These are phyloP conservation scores for Celoporthe dispersa DNA, from an alignment of 2,329 filamentous ascomycete genomes.

Conservation along the genomic window DNA sequence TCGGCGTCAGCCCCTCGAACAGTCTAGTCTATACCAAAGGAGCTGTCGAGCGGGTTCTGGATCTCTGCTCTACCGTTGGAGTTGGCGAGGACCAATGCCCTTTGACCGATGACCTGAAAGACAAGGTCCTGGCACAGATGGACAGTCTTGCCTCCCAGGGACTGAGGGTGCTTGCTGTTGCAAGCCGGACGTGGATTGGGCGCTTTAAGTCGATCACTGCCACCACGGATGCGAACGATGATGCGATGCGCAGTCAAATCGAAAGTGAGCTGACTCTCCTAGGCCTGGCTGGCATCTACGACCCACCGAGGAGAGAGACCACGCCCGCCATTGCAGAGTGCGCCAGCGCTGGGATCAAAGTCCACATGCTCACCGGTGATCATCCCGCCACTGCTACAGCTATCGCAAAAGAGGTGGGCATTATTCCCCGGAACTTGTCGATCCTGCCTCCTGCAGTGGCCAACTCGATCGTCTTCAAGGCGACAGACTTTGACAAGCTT, in stretches of 20 bases:
- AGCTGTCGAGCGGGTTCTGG: conserved; percentile 64
- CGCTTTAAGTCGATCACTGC: conserved; percentile 45
- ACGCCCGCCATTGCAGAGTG: conserved; percentile 72
- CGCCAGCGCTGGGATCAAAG: conserved; percentile 73
- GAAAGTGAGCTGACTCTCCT: conserved; percentile 73
- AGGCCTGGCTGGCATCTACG: conserved; percentile 85
- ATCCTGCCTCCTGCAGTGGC: conserved; percentile 65
- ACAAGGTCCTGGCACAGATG: conserved; percentile 57
- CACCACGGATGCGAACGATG: conserved; percentile 41
- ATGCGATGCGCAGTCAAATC: conserved; percentile 60
- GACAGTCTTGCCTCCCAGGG: conserved; percentile 67
- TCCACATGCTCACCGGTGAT: conserved; percentile 86
- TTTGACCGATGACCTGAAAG: conserved; percentile 57
- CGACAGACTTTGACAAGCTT: conserved; percentile 78
- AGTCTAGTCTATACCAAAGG: conserved; percentile 66
- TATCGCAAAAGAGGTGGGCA: conserved; percentile 79
- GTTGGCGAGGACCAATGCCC: conserved; percentile 46
- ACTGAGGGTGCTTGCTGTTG: conserved; percentile 73
- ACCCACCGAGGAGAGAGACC: conserved; percentile 82
- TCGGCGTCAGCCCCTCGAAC: conserved; percentile 44
- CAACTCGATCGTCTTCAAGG: conserved; percentile 73
- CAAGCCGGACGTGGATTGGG: conserved; percentile 64
- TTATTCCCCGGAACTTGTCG: conserved; percentile 68
- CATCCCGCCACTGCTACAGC: conserved; percentile 78
- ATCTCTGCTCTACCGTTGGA: conserved; percentile 57